Percentiles rank a stretch among this genome's conserved stretches.
Conservation (phyloP, 306 rosid species). For the Glycyrrhiza uralensis region DNA sequence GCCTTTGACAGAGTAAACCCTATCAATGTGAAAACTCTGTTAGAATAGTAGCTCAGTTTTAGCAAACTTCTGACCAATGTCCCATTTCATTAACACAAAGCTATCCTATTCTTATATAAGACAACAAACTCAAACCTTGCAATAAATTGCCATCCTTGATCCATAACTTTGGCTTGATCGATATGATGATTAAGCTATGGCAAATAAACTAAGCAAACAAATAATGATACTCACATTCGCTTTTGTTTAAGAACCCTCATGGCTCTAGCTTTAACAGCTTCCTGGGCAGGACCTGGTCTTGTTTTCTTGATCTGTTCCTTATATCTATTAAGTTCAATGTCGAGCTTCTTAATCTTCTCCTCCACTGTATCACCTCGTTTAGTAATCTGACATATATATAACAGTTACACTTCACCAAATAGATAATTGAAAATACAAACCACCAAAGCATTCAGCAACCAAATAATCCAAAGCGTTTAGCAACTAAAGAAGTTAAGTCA, state of each 20-base stretch:
- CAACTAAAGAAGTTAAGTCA: too few species aligned
- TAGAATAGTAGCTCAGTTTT: not conserved
- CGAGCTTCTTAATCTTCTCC: slow-evolving; percentile 84
- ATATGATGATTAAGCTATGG: not conserved
- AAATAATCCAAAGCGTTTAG: not conserved
- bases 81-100: not conserved
- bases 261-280: slow-evolving; percentile 88
- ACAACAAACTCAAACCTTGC: not conserved
- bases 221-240: slow-evolving; percentile 58
- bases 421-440: not conserved
- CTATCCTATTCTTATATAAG: not conserved
- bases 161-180: not conserved
- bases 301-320: slow-evolving; percentile 95
- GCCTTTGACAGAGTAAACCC: not conserved
- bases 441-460: not conserved
- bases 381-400: slow-evolving; percentile 47
- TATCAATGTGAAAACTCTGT: not conserved
- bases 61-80: not conserved
- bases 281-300: slow-evolving; percentile 94
- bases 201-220: not conserved
- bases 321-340: slow-evolving; percentile 75
- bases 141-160: not conserved
- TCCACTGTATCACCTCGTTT: slow-evolving; percentile 92
- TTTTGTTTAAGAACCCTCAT: slow-evolving; percentile 97
- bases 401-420: not conserved